Conservation (phyloP, 345 rosid genomes). For the Dovyalis caffra region DNA sequence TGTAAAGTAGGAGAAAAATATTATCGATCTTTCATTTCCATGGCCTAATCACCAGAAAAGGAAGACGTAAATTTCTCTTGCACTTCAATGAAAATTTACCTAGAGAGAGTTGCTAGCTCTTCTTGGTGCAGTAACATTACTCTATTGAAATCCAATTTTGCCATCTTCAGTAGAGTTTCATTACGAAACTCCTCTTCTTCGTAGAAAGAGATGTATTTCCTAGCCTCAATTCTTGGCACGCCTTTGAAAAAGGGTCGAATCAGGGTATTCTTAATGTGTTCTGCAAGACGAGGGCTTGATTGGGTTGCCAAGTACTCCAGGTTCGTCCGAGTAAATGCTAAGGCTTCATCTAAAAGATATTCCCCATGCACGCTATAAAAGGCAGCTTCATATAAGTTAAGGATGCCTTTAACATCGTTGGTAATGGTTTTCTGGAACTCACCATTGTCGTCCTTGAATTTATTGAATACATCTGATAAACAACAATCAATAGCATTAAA, state of each 20-base stretch:
- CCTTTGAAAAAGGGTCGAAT: background rate
- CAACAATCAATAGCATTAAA: no score
- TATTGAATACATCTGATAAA: constrained; percentile 31
- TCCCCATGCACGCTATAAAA: constrained; percentile 26
- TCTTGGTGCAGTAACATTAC: constrained; percentile 1
- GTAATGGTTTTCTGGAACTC: constrained; percentile 13
- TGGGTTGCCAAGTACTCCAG: background rate
- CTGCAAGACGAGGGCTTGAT: background rate
- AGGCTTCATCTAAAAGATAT: constrained; percentile 33
- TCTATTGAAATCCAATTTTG: constrained; percentile 17
- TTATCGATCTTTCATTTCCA: no score
- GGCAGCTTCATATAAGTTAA: constrained; percentile 43
- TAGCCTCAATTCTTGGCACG: background rate
- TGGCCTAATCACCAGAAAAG: no score
- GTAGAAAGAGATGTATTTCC: background rate
- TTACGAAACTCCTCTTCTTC: constrained; percentile 2
- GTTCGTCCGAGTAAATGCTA: constrained; percentile 6
- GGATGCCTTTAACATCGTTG: constrained; percentile 30
- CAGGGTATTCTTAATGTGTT: background rate
- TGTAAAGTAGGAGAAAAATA: background rate
- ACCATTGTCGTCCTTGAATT: constrained; percentile 28
- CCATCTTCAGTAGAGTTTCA: constrained; percentile 9
- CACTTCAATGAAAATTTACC: no score
- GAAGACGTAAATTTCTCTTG: no score
- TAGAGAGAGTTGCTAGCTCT: background rate